Conservation (phyloP, 148 eudicot species). For the Fallopia convolvulus region DNA sequence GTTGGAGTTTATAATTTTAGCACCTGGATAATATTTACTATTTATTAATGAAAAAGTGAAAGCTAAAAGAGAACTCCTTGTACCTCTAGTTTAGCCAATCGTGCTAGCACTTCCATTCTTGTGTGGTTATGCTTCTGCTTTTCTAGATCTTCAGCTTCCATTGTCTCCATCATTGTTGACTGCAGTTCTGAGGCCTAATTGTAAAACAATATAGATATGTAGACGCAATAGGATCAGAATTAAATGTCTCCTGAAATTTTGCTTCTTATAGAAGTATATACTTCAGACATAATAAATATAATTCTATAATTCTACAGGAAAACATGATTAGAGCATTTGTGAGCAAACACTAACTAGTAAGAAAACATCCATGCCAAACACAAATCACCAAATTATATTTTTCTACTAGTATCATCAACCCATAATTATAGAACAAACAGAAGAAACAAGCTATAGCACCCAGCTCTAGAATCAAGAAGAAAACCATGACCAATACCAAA, state of each 20-base stretch:
- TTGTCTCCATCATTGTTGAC: constrained; percentile 74
- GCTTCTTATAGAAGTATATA: not conserved
- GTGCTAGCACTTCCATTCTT: constrained; percentile 80
- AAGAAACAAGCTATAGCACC: not conserved
- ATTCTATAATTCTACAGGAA: not conserved
- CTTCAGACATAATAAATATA: not conserved
- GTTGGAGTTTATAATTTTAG: not conserved
- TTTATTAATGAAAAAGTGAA: not conserved
- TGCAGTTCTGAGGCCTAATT: constrained; percentile 85
- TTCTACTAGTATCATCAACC: not conserved
- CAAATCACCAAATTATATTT: not conserved
- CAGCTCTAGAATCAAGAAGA: not conserved
- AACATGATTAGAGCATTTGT: not conserved
- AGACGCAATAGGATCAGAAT: not conserved
- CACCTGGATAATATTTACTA: not conserved
- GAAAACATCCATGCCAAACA: constrained; percentile 4
- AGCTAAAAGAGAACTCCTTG: constrained; percentile 4
- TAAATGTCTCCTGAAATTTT: not conserved
- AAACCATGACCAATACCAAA: not conserved
- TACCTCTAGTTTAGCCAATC: constrained; percentile 87
- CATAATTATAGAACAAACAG: not conserved
- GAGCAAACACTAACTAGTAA: not conserved
- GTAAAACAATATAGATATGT: not conserved
- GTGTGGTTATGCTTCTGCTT: constrained; percentile 95
- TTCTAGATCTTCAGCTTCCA: constrained; percentile 92